These are phyloP conservation scores for Solanum phureja DNA, from an alignment of 257 asterid species.

Conservation along the genomic window DNA sequence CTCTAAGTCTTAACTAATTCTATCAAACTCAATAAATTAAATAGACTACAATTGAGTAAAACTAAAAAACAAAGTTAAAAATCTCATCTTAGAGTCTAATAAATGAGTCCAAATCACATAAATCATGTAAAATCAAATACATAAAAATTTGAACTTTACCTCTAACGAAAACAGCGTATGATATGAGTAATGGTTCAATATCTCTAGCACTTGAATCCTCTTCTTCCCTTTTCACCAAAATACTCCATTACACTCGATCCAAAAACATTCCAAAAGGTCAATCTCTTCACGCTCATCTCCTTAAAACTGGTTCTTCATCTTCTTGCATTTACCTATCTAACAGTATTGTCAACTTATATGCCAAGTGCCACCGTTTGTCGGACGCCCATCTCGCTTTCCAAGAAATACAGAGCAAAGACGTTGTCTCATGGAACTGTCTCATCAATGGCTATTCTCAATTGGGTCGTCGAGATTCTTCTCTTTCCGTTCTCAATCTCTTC, in stretches of 20 bases:
- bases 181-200: conserved; percentile 29
- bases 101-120: not conserved
- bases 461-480: conserved; percentile 25
- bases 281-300: conserved; percentile 58
- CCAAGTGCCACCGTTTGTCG: conserved; percentile 48
- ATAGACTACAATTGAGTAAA: not conserved
- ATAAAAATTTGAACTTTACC: not conserved
- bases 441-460: conserved; percentile 57
- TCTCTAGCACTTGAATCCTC: conserved; percentile 24
- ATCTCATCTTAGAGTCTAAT: not conserved
- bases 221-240: conserved; percentile 37
- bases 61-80: not conserved
- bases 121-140: not conserved
- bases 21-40: not conserved
- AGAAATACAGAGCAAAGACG: conserved; percentile 37
- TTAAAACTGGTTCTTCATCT: conserved; percentile 39
- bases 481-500: conserved; percentile 43
- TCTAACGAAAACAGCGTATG: conserved; percentile 4
- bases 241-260: conserved; percentile 36
- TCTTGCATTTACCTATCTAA: conserved; percentile 40
- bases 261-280: conserved; percentile 31
- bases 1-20: too few species aligned
- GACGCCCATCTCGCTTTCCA: conserved; percentile 46
- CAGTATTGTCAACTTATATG: conserved; percentile 56
- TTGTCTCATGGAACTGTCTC: conserved; percentile 68